Evolutionary conservation across 2,329 filamentous ascomycete species (phyloP), one percentile per base, ranked within the genome.

Genomic region (Colletotrichum phormii): DNA sequence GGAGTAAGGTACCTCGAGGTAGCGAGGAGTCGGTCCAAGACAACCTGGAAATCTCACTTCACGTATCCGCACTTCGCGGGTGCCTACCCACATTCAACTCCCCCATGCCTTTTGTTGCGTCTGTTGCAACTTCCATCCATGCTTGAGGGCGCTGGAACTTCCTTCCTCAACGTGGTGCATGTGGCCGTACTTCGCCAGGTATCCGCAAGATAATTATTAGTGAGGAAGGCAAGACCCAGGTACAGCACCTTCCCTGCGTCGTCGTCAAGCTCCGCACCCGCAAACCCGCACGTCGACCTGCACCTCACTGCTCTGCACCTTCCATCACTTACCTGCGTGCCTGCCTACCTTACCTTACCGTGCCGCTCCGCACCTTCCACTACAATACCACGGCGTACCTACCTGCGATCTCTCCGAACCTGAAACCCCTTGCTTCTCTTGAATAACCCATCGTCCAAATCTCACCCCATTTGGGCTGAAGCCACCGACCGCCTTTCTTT

Each of bases 391-490:
- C 29, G 35, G 49, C 26, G 46, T 63, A 42, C 42, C n/a, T 64
- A 55, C 53, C 54, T 70, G 61, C 64, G 72, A 74, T 73, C 72
- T 65, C 67, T 69, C 70, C 69, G 69, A 73, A 74, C 61, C 72
- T 69, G 69, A 74, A 74, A 73, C 64, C 72, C 72, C 69, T 73
- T 74, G 72, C 64, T 69, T 54, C 71, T 71, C 55, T 73, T 37
- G 66, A 73, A 71, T 61, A 70, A 65, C 71, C 71, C 67, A 73
- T 71, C 61, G 66, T 65, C 67, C 49, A 71, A 70, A 70, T 53
- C 66, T 71, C 66, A 65, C 49, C 66, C 71, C 67, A 53, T 62
- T 71, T 35, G 66, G 71, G 66, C 66, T 64, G 67, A 72, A 72
- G 68, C 59, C 71, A 71, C 71, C 68, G 68, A 72, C 63, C 67